Percentiles rank a stretch among this genome's conserved stretches.
phyloP scores from a whole-genome alignment of 257 asterid genomes.

The Salvia rosmarinus region DNA sequence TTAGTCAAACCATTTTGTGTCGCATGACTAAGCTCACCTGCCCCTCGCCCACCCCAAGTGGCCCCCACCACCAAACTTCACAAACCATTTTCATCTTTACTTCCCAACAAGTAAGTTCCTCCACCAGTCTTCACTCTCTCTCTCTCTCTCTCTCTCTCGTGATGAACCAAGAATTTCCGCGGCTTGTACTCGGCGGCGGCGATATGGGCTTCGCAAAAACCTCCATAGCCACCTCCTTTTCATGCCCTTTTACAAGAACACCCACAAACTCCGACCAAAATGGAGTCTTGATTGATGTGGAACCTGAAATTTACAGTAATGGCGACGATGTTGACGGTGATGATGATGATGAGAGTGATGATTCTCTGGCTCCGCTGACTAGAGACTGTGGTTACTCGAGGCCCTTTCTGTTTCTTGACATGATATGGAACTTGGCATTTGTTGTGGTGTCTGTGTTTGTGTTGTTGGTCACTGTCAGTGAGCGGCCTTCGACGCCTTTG shows the following conservation, averaged over 20 bases:
- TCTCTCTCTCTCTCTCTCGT: constrained; percentile 3
- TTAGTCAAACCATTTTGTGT: constrained; percentile 42
- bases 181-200: constrained; percentile 23
- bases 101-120: constrained; percentile 37
- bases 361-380: constrained; percentile 20
- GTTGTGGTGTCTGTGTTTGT: constrained; percentile 65
- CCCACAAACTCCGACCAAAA: constrained; percentile 39
- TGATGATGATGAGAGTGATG: constrained; percentile 30
- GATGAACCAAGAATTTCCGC: constrained; percentile 42
- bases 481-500: constrained; percentile 73
- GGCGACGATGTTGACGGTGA: constrained; percentile 31
- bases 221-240: constrained; percentile 41
- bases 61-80: constrained; percentile 36
- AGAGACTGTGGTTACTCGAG: constrained; percentile 56
- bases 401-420: constrained; percentile 78
- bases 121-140: constrained; percentile 30
- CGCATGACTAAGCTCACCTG: constrained; percentile 35
- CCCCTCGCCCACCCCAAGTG: constrained; percentile 9
- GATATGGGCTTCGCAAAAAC: constrained; percentile 33
- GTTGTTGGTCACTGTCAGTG: constrained; percentile 55
- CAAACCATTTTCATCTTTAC: constrained; percentile 33
- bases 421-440: constrained; percentile 80
- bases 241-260: constrained; percentile 40
- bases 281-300: constrained; percentile 39
- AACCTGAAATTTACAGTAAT: constrained; percentile 23